Base-by-base conservation (phyloP, 1,284 basidiomycete genomes). In the Xerocomus nothofagi region DNA sequence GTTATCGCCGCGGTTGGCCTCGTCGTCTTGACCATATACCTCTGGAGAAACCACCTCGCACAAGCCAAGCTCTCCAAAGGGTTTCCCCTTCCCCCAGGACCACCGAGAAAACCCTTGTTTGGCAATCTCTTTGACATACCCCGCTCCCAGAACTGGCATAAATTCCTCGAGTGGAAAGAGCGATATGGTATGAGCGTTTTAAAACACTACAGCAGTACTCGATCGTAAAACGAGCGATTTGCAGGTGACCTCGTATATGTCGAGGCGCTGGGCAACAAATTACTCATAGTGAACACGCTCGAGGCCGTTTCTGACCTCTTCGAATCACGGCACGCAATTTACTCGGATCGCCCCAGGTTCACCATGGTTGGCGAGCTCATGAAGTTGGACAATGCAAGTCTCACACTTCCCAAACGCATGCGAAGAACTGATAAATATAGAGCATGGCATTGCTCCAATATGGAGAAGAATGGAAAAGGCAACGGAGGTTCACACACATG, bases 351-450 rank as follows among this genome's bases (percentile, higher is more conserved):
- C 9, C 71, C 73, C 0, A 41, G 37, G 1, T 71, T 73, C 38
- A 67, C 64, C 1, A 64, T 71, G 27, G 63, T 63, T 3, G 61
- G 70, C 6, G 69, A 73, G 43, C 59, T 73, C n/a, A 71, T 72
- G 66, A 58, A 53, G 4, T 48, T 70, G 4, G 53, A 58, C 29
- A 52, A 62, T 21, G 71, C 70, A 44, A 14, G 56, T 29, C 9
- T 21, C 27, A 15, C 12, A 17, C 21, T 30, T 45, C 10, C 6
- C 4, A 9, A 15, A 27, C 6, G 7, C 7, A 20, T 15, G 11
- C 10, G 4, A n/a, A 7, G 17, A 18, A 12, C 27, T 39, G 11
- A 39, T 29, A 7, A 1, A 21, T 26, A 18, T 23, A 66, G 66
- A 58, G 59, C 26, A 56, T 62, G 47, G 24, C 49, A 6, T 44